Percentiles rank a stretch among this genome's conserved stretches.
Conservation (phyloP, 2,329 filamentous ascomycete genomes). For the Harringtonia lauricola region DNA sequence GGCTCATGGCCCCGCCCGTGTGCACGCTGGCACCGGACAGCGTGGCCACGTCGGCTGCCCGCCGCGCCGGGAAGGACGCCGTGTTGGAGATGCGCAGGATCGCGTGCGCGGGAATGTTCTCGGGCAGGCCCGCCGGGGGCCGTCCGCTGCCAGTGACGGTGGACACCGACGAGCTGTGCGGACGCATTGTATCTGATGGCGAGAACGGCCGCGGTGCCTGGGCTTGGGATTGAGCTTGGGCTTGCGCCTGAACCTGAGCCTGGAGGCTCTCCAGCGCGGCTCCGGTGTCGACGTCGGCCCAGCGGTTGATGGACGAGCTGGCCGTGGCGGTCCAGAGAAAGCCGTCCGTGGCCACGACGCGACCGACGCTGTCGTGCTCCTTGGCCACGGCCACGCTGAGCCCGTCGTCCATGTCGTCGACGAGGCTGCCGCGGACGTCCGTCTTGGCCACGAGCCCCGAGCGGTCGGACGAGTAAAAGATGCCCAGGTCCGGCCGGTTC, state of each 20-base stretch:
- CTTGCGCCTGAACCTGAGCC: background rate
- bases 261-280: slow-evolving; percentile 38
- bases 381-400: slow-evolving; percentile 84
- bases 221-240: background rate
- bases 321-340: slow-evolving; percentile 86
- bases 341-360: slow-evolving; percentile 56
- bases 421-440: slow-evolving; percentile 53
- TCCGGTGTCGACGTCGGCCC: slow-evolving; percentile 75
- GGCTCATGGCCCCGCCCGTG: slow-evolving; percentile 14
- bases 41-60: slow-evolving; percentile 44
- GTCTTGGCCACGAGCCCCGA: slow-evolving; percentile 94
- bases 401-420: slow-evolving; percentile 59
- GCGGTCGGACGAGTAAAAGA: slow-evolving; percentile 93
- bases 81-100: slow-evolving; percentile 78
- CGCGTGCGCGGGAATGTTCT: slow-evolving; percentile 67
- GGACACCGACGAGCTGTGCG: slow-evolving; percentile 16
- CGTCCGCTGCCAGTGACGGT: slow-evolving; percentile 19
- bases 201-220: slow-evolving; percentile 5
- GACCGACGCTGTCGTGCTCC: slow-evolving; percentile 74
- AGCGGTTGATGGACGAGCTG: slow-evolving; percentile 84
- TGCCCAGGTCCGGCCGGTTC: slow-evolving; percentile 68
- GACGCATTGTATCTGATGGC: slow-evolving; percentile 5
- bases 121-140: slow-evolving; percentile 28
- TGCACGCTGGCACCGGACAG: slow-evolving; percentile 23
- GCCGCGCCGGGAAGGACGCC: slow-evolving; percentile 55